phyloP scores from a whole-genome alignment of 2,329 filamentous ascomycete species.

The Pezicula neosporulosa region DNA sequence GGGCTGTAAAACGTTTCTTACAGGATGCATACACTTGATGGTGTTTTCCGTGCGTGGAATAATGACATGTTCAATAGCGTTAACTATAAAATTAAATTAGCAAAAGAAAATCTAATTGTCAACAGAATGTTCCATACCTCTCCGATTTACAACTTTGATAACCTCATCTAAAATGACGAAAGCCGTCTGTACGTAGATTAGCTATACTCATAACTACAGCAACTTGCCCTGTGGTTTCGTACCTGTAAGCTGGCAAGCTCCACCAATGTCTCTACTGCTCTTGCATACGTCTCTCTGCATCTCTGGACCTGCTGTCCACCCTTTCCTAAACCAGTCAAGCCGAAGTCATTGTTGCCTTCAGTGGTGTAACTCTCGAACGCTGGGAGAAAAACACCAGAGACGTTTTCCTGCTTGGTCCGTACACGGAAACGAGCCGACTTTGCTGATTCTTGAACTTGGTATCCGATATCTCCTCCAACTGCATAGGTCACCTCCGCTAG shows the following conservation, averaged over 20 bases:
- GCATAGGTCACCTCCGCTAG: slow-evolving; percentile 97
- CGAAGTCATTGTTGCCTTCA: slow-evolving; percentile 93
- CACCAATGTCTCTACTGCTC: slow-evolving; percentile 92
- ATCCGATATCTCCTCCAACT: slow-evolving; percentile 90
- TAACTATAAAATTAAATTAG: slow-evolving; percentile 53
- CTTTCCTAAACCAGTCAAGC: slow-evolving; percentile 90
- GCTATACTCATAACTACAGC: neutral
- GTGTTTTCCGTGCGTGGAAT: slow-evolving; percentile 98
- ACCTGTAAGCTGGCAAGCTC: slow-evolving; percentile 89
- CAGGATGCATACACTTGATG: slow-evolving; percentile 73
- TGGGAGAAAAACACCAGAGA: slow-evolving; percentile 91
- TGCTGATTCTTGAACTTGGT: slow-evolving; percentile 95
- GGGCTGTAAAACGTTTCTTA: neutral
- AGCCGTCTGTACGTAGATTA: slow-evolving; percentile 59
- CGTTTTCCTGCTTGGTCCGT: slow-evolving; percentile 95
- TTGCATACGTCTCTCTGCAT: slow-evolving; percentile 91
- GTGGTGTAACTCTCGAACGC: slow-evolving; percentile 88
- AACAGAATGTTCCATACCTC: slow-evolving; percentile 54
- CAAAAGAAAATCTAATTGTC: neutral
- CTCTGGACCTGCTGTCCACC: slow-evolving; percentile 95
- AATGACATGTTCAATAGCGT: slow-evolving; percentile 95
- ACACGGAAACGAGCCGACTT: slow-evolving; percentile 91
- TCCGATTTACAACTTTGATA: slow-evolving; percentile 97
- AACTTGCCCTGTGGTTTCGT: slow-evolving; percentile 12
- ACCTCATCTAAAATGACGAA: slow-evolving; percentile 98